Conservation (phyloP, 2,329 filamentous ascomycete genomes). For the Aureobasidium zeae region DNA sequence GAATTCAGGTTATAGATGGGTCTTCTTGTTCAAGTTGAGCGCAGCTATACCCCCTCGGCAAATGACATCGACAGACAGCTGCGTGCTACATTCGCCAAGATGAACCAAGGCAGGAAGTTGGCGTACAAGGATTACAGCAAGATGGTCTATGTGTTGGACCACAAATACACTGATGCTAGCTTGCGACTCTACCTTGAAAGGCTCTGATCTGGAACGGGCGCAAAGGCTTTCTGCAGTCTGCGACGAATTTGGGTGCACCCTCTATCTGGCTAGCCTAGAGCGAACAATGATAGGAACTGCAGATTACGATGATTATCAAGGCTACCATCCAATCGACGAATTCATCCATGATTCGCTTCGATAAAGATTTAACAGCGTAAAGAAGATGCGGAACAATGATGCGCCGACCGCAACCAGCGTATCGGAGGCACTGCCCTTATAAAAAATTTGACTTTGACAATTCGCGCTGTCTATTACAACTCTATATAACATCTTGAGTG, state of each 20-base stretch:
- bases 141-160: constrained; percentile 23
- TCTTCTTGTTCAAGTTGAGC: constrained; percentile 41
- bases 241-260: constrained; percentile 18
- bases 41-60: no score
- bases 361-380: no score
- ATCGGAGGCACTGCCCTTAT: no score
- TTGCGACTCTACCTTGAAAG: constrained; percentile 22
- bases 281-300: neutral
- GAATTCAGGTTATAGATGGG: constrained; percentile 40
- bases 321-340: constrained; percentile 15
- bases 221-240: constrained; percentile 20
- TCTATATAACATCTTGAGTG: no score
- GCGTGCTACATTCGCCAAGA: constrained; percentile 7
- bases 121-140: no score
- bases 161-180: constrained; percentile 24
- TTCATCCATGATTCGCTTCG: constrained; percentile 11
- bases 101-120: no score
- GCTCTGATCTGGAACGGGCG: constrained; percentile 21
- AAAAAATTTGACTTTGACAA: no score
- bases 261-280: constrained; percentile 20
- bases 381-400: no score
- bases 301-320: constrained; percentile 14
- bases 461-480: no score
- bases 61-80: neutral
- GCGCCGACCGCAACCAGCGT: no score